Evolutionary conservation across 73 alveolate species (phyloP), one percentile per base, ranked within the genome.

Genomic region (Tetrahymena borealis): DNA sequence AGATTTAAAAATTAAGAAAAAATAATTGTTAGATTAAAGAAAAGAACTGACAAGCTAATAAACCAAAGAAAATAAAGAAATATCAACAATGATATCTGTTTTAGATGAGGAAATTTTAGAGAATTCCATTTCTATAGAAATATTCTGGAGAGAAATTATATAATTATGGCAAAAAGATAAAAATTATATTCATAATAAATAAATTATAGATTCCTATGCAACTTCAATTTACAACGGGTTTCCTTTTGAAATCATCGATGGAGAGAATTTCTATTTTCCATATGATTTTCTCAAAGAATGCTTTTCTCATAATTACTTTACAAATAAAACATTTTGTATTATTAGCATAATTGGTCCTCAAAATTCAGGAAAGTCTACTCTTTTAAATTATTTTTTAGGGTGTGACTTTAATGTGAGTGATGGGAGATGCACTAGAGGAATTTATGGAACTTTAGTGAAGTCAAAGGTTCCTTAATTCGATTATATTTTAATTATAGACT

Each of bases 181-280:
- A 39, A 28, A 38, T n/a, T 4, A 12, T 32, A 18, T 7, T 20
- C 41, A 39, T 16, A 7, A 91, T 38, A 90, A 60, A 13, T 33
- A 78, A 32, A 39, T 60, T 36, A 31, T 60, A 31, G 10, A 90
- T 11, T 79, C 77, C 7, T 41, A 60, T 39, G 91, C 78, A 11
- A 37, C 91, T 16, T 90, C 78, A 32, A 79, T 94, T 6, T 28
- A 37, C 20, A 91, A 91, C 38, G 96, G 96, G 32, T 90, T 38
- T 77, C 95, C 96, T 3, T 94, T 94, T 78, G 96, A 94, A 91
- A 38, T 94, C 31, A 40, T 94, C 6, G 96, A 94, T 78, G 96
- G 96, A 2, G 96, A 94, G 7, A 31, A 38, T 39, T 33, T 94
- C 33, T 79, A 90, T 43, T 77, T 91, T 10, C 85, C 91, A 11